Percentiles rank a stretch among this genome's conserved stretches.
These are phyloP conservation scores for Collybia mongolica DNA, from an alignment of 768 basidiomycete genomes.

Conservation along the genomic window DNA sequence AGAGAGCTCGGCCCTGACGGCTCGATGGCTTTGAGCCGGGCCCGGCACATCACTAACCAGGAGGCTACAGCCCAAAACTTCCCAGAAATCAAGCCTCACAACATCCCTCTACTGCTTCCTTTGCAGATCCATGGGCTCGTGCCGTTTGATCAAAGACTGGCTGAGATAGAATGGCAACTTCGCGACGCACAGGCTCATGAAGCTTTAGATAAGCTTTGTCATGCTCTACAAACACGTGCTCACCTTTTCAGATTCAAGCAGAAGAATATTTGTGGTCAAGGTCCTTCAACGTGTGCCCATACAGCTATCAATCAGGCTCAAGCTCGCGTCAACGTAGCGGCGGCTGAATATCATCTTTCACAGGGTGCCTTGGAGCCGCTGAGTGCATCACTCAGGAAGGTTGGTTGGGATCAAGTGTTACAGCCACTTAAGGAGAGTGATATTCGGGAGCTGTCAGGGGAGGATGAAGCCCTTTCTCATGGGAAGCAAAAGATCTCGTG, in stretches of 20 bases:
- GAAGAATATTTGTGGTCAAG: constrained; percentile 5
- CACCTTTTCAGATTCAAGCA: constrained; percentile 10
- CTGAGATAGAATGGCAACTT: constrained; percentile 10
- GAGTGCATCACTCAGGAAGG: background rate
- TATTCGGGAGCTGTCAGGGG: constrained; percentile 10
- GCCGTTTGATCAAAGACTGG: background rate
- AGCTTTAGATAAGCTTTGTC: constrained; percentile 7
- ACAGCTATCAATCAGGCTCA: background rate
- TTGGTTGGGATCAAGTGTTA: constrained; percentile 1
- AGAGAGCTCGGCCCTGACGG: too few species aligned
- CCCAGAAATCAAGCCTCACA: too few species aligned
- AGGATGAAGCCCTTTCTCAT: background rate
- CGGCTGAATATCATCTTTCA: constrained; percentile 6
- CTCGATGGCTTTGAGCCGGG: too few species aligned
- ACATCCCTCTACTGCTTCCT: constrained; percentile 5
- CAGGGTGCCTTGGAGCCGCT: background rate
- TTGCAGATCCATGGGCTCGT: constrained; percentile 1
- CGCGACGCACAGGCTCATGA: constrained; percentile 10
- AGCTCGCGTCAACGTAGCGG: background rate
- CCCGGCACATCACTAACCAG: too few species aligned
- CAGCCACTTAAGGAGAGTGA: constrained; percentile 6
- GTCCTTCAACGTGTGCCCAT: constrained; percentile 6
- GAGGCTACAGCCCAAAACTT: too few species aligned
- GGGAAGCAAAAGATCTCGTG: constrained; percentile 10
- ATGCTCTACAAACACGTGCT: constrained; percentile 1